A percentile compares a stretch with the other conserved stretches of the same genome.
Evolutionary conservation across 2,329 filamentous ascomycete species (phyloP).

Genomic region (Pseudocercospora eumusae): DNA sequence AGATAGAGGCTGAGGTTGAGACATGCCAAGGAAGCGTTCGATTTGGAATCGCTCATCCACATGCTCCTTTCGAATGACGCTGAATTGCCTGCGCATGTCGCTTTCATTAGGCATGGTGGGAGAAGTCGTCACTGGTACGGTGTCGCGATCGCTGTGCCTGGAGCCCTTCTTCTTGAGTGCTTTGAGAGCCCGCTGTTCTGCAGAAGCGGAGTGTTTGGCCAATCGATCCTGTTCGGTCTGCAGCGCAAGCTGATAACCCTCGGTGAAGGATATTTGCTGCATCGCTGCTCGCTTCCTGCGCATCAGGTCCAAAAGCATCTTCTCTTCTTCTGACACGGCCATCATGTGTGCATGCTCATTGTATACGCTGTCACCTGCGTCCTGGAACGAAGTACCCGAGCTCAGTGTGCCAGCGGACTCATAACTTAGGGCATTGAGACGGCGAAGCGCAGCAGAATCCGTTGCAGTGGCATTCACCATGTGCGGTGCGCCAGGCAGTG

Average conservation of each 20-base stretch:
- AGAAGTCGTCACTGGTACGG: constrained; percentile 19
- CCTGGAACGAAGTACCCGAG: constrained; percentile 14
- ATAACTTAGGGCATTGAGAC: constrained; percentile 23
- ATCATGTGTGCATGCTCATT: constrained; percentile 39
- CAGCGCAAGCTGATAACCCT: constrained; percentile 42
- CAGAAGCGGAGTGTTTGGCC: constrained; percentile 25
- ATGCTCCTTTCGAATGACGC: constrained; percentile 34
- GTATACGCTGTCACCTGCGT: constrained; percentile 4
- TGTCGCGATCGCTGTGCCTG: constrained; percentile 20
- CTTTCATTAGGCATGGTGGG: constrained; percentile 16
- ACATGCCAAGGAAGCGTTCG: constrained; percentile 34
- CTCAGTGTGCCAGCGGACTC: constrained; percentile 19
- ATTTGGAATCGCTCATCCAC: constrained; percentile 36
- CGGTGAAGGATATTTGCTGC: constrained; percentile 45
- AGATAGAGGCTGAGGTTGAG: constrained; percentile 24
- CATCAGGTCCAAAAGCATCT: constrained; percentile 53
- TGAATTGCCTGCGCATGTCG: constrained; percentile 31
- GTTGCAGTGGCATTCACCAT: constrained; percentile 4
- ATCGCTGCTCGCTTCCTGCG: constrained; percentile 52
- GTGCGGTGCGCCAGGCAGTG: constrained; percentile 5
- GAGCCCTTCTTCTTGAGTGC: constrained; percentile 26
- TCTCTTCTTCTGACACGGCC: constrained; percentile 54
- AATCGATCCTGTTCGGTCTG: constrained; percentile 39
- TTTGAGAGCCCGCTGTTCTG: constrained; percentile 31
- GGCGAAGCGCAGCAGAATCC: constrained; percentile 20